These are phyloP conservation scores for Komagataella phaffii DNA, from an alignment of 805 yeast genomes.

Conservation along the genomic window DNA sequence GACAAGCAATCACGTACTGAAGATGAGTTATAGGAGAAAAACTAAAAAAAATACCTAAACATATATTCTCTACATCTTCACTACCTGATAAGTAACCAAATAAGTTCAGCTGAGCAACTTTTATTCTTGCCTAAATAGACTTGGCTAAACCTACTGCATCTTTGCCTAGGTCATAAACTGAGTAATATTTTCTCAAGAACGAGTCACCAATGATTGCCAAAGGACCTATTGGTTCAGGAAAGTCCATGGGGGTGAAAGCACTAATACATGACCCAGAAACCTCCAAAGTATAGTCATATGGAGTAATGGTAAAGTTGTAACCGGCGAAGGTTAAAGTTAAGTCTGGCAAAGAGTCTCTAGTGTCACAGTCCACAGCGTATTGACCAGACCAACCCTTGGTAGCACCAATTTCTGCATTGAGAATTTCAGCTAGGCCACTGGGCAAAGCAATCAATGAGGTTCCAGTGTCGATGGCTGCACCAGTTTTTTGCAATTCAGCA, in stretches of 20 bases:
- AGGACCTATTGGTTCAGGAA: slow-evolving; percentile 96
- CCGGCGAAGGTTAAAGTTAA: slow-evolving; percentile 85
- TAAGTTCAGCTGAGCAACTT: background rate
- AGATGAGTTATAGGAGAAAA: background rate
- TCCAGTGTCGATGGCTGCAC: slow-evolving; percentile 98
- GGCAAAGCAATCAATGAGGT: slow-evolving; percentile 94
- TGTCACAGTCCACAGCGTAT: slow-evolving; percentile 82
- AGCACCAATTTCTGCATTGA: slow-evolving; percentile 94
- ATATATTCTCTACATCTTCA: background rate
- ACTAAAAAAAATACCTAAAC: background rate
- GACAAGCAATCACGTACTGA: background rate
- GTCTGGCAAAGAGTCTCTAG: slow-evolving; percentile 79
- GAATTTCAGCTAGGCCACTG: slow-evolving; percentile 87
- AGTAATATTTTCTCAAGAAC: slow-evolving; percentile 89
- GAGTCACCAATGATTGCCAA: slow-evolving; percentile 95
- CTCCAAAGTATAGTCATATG: slow-evolving; percentile 90
- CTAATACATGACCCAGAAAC: slow-evolving; percentile 93
- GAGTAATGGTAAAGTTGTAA: slow-evolving; percentile 76
- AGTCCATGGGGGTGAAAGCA: slow-evolving; percentile 93
- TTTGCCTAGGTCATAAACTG: slow-evolving; percentile 81
- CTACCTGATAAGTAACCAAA: too few species aligned
- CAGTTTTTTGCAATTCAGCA: slow-evolving; percentile 69
- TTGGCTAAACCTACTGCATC: slow-evolving; percentile 91
- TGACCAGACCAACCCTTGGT: slow-evolving; percentile 96
- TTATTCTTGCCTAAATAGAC: slow-evolving; percentile 29